Base-by-base conservation (phyloP, 2,329 filamentous ascomycete genomes). In the Leptographium wingfieldii region DNA sequence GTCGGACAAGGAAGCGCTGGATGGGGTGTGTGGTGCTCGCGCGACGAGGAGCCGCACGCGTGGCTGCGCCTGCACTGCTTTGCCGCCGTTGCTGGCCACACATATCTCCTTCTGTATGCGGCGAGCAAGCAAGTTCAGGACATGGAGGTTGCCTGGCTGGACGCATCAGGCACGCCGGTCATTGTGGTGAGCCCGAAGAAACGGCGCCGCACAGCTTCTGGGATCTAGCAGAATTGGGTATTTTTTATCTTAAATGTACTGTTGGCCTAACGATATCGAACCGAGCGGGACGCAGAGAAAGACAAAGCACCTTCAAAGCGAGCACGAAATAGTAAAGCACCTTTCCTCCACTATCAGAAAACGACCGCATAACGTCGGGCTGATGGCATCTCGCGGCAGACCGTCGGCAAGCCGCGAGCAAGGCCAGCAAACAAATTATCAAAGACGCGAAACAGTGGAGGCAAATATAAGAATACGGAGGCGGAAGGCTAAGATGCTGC, bases 101-200 rank as follows among this genome's bases (percentile, higher is more conserved):
- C 89, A 40, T 95, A 90, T 69, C 72, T 94, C 4, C 70, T 92
- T 48, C 71, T 95, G 0, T 92, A 88, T 68, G 72, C 91, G 16
- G 87, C 84, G 0, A 92, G 86, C 66, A 77, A 81, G 60, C 78
- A 77, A 62, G 71, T 92, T 19, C 78, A 80, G 61, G 75, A 74
- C 7, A 80, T 80, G 10, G 80, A 80, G 0, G 75, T 82, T 16
- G 73, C 73, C 55, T 95, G 90, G 89, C 71, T 86, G 57, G 90
- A 85, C 70, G 82, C 78, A 0, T 77, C 78, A 1, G 84, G 84
- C 0, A 67, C 79, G 46, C 73, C 74, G 0, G 74, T 88, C 10
- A 70, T 76, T 4, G 62, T 75, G 5, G 73, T 79, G 65, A 72
- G 73, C 12, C 62, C 67, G 53, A 31, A 35, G 27, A 49, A 33